phyloP scores from a whole-genome alignment of 257 asterid species.

The Lantana camara region DNA sequence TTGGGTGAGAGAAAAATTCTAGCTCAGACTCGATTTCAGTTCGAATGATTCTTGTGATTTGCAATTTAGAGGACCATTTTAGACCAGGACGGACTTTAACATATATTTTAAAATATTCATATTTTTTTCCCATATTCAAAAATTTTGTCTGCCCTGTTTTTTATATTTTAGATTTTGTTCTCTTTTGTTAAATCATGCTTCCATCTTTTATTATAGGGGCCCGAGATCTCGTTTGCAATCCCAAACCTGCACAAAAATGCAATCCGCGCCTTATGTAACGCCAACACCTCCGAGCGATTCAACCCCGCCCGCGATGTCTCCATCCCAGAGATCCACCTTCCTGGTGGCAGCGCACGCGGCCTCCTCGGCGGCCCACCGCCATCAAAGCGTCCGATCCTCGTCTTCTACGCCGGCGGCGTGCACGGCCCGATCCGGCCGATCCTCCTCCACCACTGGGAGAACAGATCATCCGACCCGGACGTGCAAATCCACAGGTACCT shows the following conservation, averaged over 20 bases:
- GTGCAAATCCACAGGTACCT: constrained; percentile 62
- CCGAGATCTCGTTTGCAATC: constrained; percentile 56
- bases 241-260: constrained; percentile 52
- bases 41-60: too few species aligned
- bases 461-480: constrained; percentile 50
- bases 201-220: too few species aligned
- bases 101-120: too few species aligned
- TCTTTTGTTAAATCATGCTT: too few species aligned
- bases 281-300: constrained; percentile 65
- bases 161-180: too few species aligned
- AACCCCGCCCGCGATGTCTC: constrained; percentile 58
- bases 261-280: constrained; percentile 69
- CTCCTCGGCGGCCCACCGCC: constrained; percentile 62
- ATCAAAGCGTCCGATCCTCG: constrained; percentile 44
- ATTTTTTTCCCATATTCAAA: too few species aligned
- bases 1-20: constrained; percentile 50
- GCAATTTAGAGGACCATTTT: too few species aligned
- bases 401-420: constrained; percentile 76
- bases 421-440: constrained; percentile 88
- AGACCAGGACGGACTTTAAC: too few species aligned
- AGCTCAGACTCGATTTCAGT: too few species aligned
- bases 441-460: constrained; percentile 77
- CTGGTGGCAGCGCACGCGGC: constrained; percentile 40
- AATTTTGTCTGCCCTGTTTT: too few species aligned
- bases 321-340: constrained; percentile 65